phyloP scores from a whole-genome alignment of 305 asterid genomes.

The Fraxinus xanthoxyloides region DNA sequence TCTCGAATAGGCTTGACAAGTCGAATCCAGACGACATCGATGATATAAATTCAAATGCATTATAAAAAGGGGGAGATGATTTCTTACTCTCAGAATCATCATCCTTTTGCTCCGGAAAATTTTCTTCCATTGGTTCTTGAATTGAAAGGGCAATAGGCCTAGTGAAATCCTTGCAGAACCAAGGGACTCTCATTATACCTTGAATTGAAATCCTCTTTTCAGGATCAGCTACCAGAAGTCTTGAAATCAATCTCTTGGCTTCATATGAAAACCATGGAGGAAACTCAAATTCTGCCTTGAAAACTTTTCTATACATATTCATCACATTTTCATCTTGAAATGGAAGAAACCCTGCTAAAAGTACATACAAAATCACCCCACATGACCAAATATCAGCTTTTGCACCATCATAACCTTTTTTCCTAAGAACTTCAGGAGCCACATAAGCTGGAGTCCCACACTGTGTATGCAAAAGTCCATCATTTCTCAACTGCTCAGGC shows the following conservation, averaged over 20 bases:
- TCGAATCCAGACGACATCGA: constrained; percentile 42
- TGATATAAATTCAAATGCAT: constrained; percentile 39
- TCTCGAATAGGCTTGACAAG: constrained; percentile 31
- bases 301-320: constrained; percentile 30
- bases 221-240: constrained; percentile 27
- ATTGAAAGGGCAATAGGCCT: constrained; percentile 17
- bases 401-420: constrained; percentile 33
- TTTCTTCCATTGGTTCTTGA: constrained; percentile 3
- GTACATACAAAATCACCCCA: constrained; percentile 30
- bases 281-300: constrained; percentile 23
- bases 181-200: constrained; percentile 24
- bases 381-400: constrained; percentile 37
- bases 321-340: constrained; percentile 29
- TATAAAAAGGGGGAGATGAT: constrained; percentile 28
- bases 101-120: constrained; percentile 4
- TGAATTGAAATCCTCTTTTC: constrained; percentile 24
- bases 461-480: constrained; percentile 28
- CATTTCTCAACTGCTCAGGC: constrained; percentile 28
- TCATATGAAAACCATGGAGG: constrained; percentile 34
- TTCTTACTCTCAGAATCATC: constrained; percentile 3
- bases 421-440: constrained; percentile 32
- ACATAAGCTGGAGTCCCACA: constrained; percentile 37
- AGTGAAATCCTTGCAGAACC: constrained; percentile 28
- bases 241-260: constrained; percentile 18
- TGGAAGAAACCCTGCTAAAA: constrained; percentile 33